These are phyloP conservation scores for Cercophora samala DNA, from an alignment of 495 filamentous ascomycete genomes.

Conservation along the genomic window DNA sequence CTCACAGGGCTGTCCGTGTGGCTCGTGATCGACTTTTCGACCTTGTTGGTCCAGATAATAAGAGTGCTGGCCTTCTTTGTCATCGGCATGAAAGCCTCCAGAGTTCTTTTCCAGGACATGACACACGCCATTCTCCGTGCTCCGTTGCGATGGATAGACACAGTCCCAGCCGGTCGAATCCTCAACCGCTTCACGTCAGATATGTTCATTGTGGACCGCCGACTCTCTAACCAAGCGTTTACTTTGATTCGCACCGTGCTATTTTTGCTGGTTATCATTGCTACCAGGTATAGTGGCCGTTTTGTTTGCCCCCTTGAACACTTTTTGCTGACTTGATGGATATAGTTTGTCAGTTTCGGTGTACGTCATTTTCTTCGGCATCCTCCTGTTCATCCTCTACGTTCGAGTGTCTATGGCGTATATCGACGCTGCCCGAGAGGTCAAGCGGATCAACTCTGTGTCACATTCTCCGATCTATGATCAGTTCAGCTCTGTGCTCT, in stretches of 20 bases:
- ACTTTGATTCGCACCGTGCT: conserved; percentile 18
- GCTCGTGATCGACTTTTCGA: conserved; percentile 30
- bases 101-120: conserved; percentile 40
- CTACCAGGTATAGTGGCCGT: conserved; percentile 21
- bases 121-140: conserved; percentile 44
- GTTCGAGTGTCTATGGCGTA: conserved; percentile 42
- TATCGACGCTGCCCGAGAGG: conserved; percentile 58
- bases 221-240: conserved; percentile 25
- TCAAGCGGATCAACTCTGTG: conserved; percentile 61
- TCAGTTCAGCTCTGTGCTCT: conserved; percentile 56
- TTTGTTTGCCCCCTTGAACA: neutral
- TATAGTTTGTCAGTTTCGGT: conserved; percentile 23
- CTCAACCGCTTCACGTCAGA: conserved; percentile 53
- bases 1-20: conserved; percentile 24
- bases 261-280: conserved; percentile 26
- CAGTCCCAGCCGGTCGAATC: conserved; percentile 47
- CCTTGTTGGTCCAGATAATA: conserved; percentile 30
- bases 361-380: conserved; percentile 28
- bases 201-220: conserved; percentile 39
- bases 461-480: conserved; percentile 63
- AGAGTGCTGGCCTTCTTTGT: conserved; percentile 29
- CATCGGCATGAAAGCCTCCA: conserved; percentile 37
- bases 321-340: neutral
- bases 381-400: conserved; percentile 27
- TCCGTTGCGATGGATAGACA: conserved; percentile 51